These are phyloP conservation scores for Priceomyces fermenticarens DNA, from an alignment of 805 yeast species.

Conservation along the genomic window DNA sequence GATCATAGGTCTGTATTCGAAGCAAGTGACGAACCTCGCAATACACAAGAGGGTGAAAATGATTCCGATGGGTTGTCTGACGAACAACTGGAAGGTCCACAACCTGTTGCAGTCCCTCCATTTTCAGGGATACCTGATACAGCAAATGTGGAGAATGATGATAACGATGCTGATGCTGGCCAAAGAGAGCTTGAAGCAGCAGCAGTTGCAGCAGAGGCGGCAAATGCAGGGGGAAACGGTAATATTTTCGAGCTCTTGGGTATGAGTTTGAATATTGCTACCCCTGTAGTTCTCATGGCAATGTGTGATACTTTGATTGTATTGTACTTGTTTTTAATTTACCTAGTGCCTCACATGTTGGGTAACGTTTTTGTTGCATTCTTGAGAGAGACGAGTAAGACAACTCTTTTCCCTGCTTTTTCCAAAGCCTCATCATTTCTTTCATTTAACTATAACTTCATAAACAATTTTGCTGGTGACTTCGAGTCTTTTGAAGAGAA, in stretches of 20 bases:
- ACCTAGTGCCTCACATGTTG: constrained; percentile 46
- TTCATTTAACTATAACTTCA: background rate
- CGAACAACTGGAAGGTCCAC: background rate
- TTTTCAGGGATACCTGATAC: background rate
- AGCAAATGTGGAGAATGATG: constrained; percentile 4
- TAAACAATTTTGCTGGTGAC: background rate
- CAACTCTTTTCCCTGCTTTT: constrained; percentile 1
- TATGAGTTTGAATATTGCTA: constrained; percentile 27
- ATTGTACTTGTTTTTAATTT: constrained; percentile 39
- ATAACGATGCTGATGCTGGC: constrained; percentile 8
- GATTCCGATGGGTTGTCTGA: background rate
- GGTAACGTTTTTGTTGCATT: constrained; percentile 28
- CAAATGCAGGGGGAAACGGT: constrained; percentile 15
- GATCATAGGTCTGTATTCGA: too few relatives aligned
- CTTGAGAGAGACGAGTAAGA: constrained; percentile 11
- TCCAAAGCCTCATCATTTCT: background rate
- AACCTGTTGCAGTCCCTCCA: background rate
- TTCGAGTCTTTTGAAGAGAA: background rate
- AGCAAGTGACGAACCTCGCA: too few relatives aligned
- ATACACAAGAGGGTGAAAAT: background rate
- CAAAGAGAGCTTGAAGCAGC: constrained; percentile 6
- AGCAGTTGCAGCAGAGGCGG: constrained; percentile 9
- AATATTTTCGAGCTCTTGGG: constrained; percentile 37
- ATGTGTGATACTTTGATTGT: constrained; percentile 30
- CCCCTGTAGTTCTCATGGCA: constrained; percentile 34